Conservation (phyloP, 164 flowering plant genomes). For the Cinnamomum chago region DNA sequence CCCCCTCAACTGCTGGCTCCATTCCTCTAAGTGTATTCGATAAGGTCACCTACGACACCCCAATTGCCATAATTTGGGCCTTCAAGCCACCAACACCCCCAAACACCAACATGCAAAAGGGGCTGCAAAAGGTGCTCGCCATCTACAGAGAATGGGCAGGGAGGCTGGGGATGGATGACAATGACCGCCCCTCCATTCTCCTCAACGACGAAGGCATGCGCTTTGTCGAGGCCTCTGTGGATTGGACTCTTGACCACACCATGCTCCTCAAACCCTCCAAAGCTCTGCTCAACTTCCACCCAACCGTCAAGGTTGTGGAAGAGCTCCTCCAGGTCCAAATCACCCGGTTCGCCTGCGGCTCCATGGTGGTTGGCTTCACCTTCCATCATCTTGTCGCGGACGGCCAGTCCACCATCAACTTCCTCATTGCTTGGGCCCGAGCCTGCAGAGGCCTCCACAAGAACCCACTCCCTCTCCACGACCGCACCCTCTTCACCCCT, state of each 20-base stretch:
- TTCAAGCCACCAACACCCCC: slow-evolving; percentile 9
- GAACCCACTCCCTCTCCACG: slow-evolving; percentile 16
- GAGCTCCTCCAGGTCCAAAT: slow-evolving; percentile 31
- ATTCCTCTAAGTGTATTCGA: slow-evolving; percentile 29
- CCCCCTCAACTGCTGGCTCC: slow-evolving; percentile 11
- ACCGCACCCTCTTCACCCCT: slow-evolving; percentile 28
- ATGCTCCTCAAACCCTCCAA: slow-evolving; percentile 8
- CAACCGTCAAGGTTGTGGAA: slow-evolving; percentile 18
- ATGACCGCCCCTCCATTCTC: slow-evolving; percentile 2
- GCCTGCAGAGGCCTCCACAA: slow-evolving; percentile 24
- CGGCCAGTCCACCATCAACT: slow-evolving; percentile 26
- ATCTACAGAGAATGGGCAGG: slow-evolving; percentile 19
- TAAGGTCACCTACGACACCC: slow-evolving; percentile 21
- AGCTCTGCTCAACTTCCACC: slow-evolving; percentile 18
- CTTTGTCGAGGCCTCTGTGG: slow-evolving; percentile 10
- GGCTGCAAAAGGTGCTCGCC: slow-evolving; percentile 10
- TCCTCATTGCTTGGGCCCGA: slow-evolving; percentile 33
- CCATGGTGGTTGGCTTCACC: slow-evolving; percentile 28
- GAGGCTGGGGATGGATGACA: slow-evolving; percentile 3
- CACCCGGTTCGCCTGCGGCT: slow-evolving; percentile 34
- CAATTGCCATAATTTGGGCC: slow-evolving; percentile 20
- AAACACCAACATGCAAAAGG: slow-evolving; percentile 4
- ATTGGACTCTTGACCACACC: slow-evolving; percentile 6
- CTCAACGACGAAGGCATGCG: slow-evolving; percentile 14
- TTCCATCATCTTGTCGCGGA: slow-evolving; percentile 30